These are phyloP conservation scores for Colletotrichum sansevieriae DNA, from an alignment of 2,329 filamentous ascomycete species.

Conservation along the genomic window DNA sequence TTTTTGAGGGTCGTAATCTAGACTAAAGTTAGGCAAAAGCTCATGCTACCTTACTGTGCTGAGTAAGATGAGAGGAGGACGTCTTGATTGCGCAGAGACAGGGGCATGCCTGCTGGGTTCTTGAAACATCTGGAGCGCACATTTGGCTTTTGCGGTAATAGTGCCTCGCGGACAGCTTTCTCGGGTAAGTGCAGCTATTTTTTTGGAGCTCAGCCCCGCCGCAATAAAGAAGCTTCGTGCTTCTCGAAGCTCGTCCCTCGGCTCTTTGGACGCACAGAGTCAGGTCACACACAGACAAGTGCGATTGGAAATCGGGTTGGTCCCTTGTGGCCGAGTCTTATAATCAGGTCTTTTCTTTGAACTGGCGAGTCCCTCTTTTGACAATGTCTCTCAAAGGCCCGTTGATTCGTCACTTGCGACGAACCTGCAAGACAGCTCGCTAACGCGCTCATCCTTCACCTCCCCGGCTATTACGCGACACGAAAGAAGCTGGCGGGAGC, in stretches of 20 bases:
- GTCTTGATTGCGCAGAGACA: conserved; percentile 15
- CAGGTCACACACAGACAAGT: conserved; percentile 2
- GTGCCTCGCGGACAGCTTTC: conserved; percentile 17
- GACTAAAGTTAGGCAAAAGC: conserved; percentile 12
- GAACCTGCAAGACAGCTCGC: conserved; percentile 13
- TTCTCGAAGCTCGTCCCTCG: conserved; percentile 32
- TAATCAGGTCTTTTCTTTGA: neutral
- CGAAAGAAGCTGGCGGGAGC: conserved; percentile 14
- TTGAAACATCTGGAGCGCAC: conserved; percentile 29
- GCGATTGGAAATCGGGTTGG: conserved; percentile 10
- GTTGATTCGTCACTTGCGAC: conserved; percentile 7
- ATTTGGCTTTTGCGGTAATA: neutral
- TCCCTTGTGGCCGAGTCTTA: neutral
- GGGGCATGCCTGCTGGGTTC: conserved; percentile 29
- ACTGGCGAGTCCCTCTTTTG: neutral
- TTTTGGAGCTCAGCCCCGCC: conserved; percentile 32
- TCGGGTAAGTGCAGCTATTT: conserved; percentile 2
- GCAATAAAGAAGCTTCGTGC: conserved; percentile 16
- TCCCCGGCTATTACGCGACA: conserved; percentile 8
- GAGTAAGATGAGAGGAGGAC: neutral
- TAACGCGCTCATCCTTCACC: neutral
- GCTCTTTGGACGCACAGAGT: conserved; percentile 14
- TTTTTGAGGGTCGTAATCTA: conserved; percentile 37
- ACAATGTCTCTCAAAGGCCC: neutral
- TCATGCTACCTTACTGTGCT: neutral